A percentile compares a stretch with the other conserved stretches of the same genome.
Conservation (phyloP, 2,329 filamentous ascomycete species). For the Exophiala calicioides region DNA sequence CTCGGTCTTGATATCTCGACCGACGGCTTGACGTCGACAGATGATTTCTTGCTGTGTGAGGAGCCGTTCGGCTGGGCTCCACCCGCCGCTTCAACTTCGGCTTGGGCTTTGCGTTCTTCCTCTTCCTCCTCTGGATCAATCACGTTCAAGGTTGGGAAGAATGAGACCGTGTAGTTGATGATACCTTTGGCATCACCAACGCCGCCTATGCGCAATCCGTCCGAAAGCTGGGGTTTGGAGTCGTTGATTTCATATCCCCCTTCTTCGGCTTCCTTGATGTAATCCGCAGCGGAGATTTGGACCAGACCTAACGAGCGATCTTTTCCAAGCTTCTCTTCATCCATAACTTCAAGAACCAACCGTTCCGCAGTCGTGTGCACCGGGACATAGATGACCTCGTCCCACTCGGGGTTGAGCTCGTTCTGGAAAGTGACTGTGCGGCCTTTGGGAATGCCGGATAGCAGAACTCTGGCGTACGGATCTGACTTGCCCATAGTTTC, state of each 20-base stretch:
- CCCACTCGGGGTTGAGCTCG: constrained; percentile 92
- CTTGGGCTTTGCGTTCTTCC: constrained; percentile 42
- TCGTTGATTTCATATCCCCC: constrained; percentile 82
- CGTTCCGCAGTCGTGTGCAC: constrained; percentile 83
- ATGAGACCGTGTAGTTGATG: constrained; percentile 79
- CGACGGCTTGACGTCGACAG: constrained; percentile 22
- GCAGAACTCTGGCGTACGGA: constrained; percentile 82
- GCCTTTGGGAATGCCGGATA: constrained; percentile 87
- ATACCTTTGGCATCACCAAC: constrained; percentile 75
- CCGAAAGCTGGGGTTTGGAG: constrained; percentile 66
- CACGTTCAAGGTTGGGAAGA: constrained; percentile 86
- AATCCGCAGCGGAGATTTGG: constrained; percentile 76
- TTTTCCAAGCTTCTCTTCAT: constrained; percentile 87
- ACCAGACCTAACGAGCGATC: constrained; percentile 83
- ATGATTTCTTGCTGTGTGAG: constrained; percentile 28
- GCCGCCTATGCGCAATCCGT: constrained; percentile 71
- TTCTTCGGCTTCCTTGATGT: constrained; percentile 69
- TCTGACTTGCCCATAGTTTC: constrained; percentile 97
- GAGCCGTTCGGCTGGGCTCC: constrained; percentile 5
- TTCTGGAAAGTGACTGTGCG: constrained; percentile 95
- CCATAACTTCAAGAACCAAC: constrained; percentile 90
- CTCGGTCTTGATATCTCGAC: constrained; percentile 19
- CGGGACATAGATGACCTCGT: constrained; percentile 92
- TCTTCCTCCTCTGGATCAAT: constrained; percentile 76
- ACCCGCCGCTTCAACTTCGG: constrained; percentile 28